A percentile compares a stretch with the other conserved stretches of the same genome.
Evolutionary conservation across 768 basidiomycete species (phyloP).

Genomic region (Chalciporus pseudorubinellus): DNA sequence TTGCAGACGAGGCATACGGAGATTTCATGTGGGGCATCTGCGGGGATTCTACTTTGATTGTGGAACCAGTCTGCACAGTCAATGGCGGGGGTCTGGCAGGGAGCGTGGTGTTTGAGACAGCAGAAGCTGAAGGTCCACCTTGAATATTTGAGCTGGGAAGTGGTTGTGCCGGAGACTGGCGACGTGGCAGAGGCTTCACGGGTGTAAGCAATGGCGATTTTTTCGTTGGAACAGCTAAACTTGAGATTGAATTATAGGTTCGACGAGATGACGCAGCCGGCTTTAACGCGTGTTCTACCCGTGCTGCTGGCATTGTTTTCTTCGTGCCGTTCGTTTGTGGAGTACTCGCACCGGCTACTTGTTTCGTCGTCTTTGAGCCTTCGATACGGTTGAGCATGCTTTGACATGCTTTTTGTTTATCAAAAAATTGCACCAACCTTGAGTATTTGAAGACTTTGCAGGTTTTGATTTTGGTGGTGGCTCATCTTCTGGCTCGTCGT

Average conservation of each 20-base stretch:
- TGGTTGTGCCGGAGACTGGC: not conserved
- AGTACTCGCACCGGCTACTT: not conserved
- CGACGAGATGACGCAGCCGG: slow-evolving; percentile 8
- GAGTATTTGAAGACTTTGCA: slow-evolving; percentile 1
- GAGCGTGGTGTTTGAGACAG: not conserved
- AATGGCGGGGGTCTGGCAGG: not conserved
- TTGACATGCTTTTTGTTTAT: not conserved
- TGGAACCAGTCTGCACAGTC: slow-evolving; percentile 12
- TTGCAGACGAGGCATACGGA: not conserved
- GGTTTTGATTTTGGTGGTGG: slow-evolving; percentile 15
- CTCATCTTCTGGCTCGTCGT: slow-evolving; percentile 23
- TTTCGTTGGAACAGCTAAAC: not conserved
- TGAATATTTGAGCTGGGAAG: not conserved
- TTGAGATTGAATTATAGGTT: slow-evolving; percentile 24
- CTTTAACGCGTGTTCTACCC: not conserved
- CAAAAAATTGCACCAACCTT: slow-evolving; percentile 15
- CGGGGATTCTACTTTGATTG: slow-evolving; percentile 20
- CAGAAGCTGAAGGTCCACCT: not conserved
- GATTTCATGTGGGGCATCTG: slow-evolving; percentile 10
- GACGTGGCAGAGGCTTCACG: not conserved
- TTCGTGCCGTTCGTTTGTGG: slow-evolving; percentile 9
- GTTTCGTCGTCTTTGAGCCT: slow-evolving; percentile 16
- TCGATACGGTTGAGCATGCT: slow-evolving; percentile 3
- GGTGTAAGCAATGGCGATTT: not conserved
- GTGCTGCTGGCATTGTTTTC: not conserved